phyloP scores from a whole-genome alignment of 257 asterid species.

The Schizonepeta tenuifolia region DNA sequence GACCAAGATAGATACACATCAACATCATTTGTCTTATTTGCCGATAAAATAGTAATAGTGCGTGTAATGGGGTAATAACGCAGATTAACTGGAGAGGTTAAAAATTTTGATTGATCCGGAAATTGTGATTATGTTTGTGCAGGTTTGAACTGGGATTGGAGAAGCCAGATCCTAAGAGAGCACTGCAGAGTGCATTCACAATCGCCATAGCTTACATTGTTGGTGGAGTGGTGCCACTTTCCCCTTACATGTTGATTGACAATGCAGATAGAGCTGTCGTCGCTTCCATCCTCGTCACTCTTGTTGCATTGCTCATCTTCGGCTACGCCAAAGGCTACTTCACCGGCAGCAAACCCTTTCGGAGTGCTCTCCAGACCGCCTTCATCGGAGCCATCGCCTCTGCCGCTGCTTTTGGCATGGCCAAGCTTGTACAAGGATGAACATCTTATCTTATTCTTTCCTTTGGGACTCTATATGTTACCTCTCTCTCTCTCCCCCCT shows the following conservation, averaged over 20 bases:
- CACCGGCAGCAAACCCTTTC: constrained; percentile 72
- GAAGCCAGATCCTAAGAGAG: constrained; percentile 94
- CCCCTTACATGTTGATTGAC: constrained; percentile 77
- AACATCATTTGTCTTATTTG: background rate
- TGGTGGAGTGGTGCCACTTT: constrained; percentile 87
- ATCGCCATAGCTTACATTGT: constrained; percentile 75
- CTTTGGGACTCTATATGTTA: background rate
- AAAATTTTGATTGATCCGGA: background rate
- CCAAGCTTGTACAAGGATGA: constrained; percentile 72
- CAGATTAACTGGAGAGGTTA: background rate
- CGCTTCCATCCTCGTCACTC: constrained; percentile 68
- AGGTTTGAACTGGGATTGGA: constrained; percentile 96
- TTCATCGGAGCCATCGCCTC: constrained; percentile 94
- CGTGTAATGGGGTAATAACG: background rate
- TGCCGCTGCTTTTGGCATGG: constrained; percentile 96
- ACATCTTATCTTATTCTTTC: background rate
- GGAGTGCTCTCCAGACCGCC: constrained; percentile 79
- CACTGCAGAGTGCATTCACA: constrained; percentile 82
- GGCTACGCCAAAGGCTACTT: constrained; percentile 88
- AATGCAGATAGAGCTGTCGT: constrained; percentile 60
- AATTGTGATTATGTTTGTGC: constrained; percentile 25
- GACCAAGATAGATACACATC: background rate
- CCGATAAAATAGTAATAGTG: too few relatives aligned
- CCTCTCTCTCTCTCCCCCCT: background rate
- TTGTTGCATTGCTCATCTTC: constrained; percentile 69